Conservation (phyloP, 768 basidiomycete species). For the Russula emetica region DNA sequence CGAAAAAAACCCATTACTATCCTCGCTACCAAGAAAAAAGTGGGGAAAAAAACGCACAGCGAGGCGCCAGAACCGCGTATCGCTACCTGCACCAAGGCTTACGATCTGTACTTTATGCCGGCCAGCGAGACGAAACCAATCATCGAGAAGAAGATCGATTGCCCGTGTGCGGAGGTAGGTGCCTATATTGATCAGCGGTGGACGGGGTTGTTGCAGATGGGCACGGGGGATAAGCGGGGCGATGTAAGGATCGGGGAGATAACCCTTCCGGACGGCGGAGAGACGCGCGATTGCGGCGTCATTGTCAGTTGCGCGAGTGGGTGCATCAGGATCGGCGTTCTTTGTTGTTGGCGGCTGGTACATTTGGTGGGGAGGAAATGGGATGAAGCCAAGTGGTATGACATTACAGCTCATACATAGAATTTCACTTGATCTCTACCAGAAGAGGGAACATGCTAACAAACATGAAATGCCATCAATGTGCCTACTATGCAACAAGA, state of each 20-base stretch:
- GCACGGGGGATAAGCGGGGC: constrained; percentile 61
- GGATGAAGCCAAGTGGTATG: not conserved
- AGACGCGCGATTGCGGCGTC: constrained; percentile 81
- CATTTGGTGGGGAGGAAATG: not conserved
- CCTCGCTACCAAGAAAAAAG: not conserved
- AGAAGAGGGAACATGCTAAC: constrained; percentile 6
- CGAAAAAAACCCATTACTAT: not conserved
- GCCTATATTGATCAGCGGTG: constrained; percentile 93
- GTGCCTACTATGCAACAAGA: constrained; percentile 19
- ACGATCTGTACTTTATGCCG: constrained; percentile 73
- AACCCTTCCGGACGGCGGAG: constrained; percentile 80
- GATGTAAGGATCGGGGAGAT: constrained; percentile 75
- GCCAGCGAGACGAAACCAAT: constrained; percentile 43
- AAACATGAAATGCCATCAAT: constrained; percentile 1
- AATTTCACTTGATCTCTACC: constrained; percentile 12
- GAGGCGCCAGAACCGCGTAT: constrained; percentile 92
- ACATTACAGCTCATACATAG: constrained; percentile 7
- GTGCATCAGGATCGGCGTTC: constrained; percentile 47
- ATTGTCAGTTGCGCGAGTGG: constrained; percentile 72
- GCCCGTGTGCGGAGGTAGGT: constrained; percentile 82
- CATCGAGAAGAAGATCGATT: constrained; percentile 71
- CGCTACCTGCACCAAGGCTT: constrained; percentile 93
- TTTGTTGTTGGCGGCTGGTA: not conserved
- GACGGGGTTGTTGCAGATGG: constrained; percentile 53
- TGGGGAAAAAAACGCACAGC: constrained; percentile 48